A percentile compares a stretch with the other conserved stretches of the same genome.
These are phyloP conservation scores for Cucurbita pepo DNA, from an alignment of 306 rosid species.

Conservation along the genomic window DNA sequence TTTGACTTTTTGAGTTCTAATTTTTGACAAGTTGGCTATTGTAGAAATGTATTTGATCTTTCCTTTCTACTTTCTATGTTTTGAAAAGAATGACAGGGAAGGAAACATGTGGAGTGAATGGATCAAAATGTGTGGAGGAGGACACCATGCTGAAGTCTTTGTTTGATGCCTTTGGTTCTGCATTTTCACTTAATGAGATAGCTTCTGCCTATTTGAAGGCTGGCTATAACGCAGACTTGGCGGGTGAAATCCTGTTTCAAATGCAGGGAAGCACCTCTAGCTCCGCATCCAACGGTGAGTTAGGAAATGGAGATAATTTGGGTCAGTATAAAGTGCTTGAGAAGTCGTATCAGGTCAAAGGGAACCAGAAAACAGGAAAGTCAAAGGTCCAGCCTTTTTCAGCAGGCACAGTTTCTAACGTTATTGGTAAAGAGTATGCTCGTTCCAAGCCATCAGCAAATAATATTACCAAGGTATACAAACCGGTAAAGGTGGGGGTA, in stretches of 20 bases:
- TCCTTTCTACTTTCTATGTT: constrained; percentile 2
- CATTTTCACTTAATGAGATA: constrained; percentile 50
- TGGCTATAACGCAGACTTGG: constrained; percentile 34
- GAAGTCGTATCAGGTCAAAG: constrained; percentile 17
- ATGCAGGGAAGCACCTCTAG: constrained; percentile 28
- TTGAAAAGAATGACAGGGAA: constrained; percentile 15
- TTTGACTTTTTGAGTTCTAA: background rate
- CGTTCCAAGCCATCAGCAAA: constrained; percentile 18
- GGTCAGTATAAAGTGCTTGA: constrained; percentile 10
- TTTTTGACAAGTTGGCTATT: background rate
- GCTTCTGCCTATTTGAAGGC: constrained; percentile 73
- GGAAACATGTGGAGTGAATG: constrained; percentile 32
- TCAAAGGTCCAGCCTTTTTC: constrained; percentile 38
- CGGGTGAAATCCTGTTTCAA: constrained; percentile 39
- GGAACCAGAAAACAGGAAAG: constrained; percentile 11
- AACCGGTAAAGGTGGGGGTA: constrained; percentile 40
- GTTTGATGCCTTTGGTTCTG: constrained; percentile 53
- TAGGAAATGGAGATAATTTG: constrained; percentile 13
- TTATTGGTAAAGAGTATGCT: constrained; percentile 39
- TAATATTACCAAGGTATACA: constrained; percentile 14
- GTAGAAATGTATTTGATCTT: background rate
- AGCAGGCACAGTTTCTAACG: constrained; percentile 46
- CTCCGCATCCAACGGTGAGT: constrained; percentile 16
- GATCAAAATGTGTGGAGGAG: constrained; percentile 19
- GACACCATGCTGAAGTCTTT: constrained; percentile 39